Percentiles rank a stretch among this genome's conserved stretches.
phyloP scores from a whole-genome alignment of 140 eudicot species.

The Anethum foeniculum region DNA sequence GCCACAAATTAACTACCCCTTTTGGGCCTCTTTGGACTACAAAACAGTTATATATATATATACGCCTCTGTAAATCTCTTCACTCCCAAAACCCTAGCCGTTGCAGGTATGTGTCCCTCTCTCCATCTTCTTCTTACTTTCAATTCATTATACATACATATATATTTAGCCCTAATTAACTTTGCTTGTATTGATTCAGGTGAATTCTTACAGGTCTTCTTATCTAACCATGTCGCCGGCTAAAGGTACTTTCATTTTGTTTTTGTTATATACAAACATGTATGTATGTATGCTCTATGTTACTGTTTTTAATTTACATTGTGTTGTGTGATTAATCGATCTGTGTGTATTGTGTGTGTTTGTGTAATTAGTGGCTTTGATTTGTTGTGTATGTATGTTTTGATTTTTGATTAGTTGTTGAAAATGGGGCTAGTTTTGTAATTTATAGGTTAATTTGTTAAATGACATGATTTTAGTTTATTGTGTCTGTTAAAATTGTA shows the following conservation, averaged over 20 bases:
- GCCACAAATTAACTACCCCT: background rate
- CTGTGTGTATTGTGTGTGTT: background rate
- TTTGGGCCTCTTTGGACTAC: background rate
- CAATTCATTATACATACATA: background rate
- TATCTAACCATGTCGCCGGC: slow-evolving; percentile 25
- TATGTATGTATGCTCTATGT: background rate
- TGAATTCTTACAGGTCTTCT: background rate
- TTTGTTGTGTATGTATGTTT: background rate
- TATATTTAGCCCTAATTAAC: background rate
- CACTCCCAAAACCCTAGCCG: slow-evolving; percentile 1
- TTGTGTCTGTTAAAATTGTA: too few relatives aligned
- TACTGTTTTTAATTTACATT: background rate
- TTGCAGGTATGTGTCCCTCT: background rate
- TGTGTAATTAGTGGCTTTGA: background rate
- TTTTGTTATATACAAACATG: too few relatives aligned
- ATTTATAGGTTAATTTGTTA: too few relatives aligned
- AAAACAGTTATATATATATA: background rate
- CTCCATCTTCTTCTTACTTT: background rate
- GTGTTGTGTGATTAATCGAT: background rate
- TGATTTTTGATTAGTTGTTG: too few relatives aligned
- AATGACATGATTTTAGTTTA: too few relatives aligned
- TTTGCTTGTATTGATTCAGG: background rate
- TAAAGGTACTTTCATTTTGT: slow-evolving; percentile 22
- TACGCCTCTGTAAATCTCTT: background rate
- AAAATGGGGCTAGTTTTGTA: too few relatives aligned